Conservation (phyloP, 2,329 filamentous ascomycete species). For the Berkeleyomyces rouxiae region DNA sequence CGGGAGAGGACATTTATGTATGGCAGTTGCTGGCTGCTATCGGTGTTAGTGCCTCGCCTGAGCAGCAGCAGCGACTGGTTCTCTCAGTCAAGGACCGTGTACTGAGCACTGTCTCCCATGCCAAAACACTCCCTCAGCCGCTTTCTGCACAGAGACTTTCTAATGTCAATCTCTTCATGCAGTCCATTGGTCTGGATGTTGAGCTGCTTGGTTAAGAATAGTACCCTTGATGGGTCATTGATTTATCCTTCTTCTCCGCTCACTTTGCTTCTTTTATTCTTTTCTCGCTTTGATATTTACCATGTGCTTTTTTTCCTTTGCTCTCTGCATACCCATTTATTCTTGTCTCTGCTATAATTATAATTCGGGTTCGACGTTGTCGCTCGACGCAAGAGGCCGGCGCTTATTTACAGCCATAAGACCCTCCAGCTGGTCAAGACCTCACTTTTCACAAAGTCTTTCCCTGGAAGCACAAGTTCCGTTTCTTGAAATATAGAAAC, state of each 20-base stretch:
- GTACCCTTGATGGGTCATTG: not conserved
- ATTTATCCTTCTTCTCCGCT: not conserved
- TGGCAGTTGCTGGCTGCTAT: slow-evolving; percentile 96
- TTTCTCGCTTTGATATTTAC: slow-evolving; percentile 1
- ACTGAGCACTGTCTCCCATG: slow-evolving; percentile 80
- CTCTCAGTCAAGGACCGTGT: slow-evolving; percentile 95
- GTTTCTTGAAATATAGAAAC: not conserved
- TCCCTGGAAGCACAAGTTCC: not conserved
- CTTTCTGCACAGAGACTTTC: slow-evolving; percentile 70
- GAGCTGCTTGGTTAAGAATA: slow-evolving; percentile 36
- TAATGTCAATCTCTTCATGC: slow-evolving; percentile 97
- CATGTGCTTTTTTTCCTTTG: slow-evolving; percentile 7
- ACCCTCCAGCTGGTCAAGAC: slow-evolving; percentile 7
- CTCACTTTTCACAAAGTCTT: slow-evolving; percentile 13
- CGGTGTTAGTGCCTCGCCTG: slow-evolving; percentile 79
- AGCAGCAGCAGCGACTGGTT: slow-evolving; percentile 88
- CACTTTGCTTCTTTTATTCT: not conserved
- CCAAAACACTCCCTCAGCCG: slow-evolving; percentile 75
- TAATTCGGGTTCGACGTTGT: not conserved
- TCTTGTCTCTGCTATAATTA: not conserved
- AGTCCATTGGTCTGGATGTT: slow-evolving; percentile 94
- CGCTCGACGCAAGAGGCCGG: slow-evolving; percentile 1
- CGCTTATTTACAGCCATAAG: slow-evolving; percentile 14
- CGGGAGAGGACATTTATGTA: slow-evolving; percentile 85
- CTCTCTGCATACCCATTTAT: not conserved